These are phyloP conservation scores for Penicillium diatomitis DNA, from an alignment of 495 filamentous ascomycete species.

Conservation along the genomic window DNA sequence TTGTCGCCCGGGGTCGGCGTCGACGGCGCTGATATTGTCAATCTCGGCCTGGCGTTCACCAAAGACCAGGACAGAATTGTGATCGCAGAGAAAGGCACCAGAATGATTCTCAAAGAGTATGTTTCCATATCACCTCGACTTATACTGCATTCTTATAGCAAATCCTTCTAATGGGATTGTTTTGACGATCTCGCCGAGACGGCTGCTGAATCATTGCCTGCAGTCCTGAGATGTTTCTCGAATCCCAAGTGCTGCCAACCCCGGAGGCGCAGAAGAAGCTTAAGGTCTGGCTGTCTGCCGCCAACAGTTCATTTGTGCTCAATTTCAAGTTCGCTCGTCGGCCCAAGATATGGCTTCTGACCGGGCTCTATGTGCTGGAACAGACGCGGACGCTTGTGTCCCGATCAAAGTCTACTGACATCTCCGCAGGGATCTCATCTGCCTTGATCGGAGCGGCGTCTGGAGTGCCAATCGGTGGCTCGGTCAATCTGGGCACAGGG, in stretches of 20 bases:
- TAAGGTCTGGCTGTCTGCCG: slow-evolving; percentile 20
- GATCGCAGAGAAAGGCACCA: slow-evolving; percentile 10
- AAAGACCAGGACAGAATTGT: slow-evolving; percentile 16
- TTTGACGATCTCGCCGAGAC: no score
- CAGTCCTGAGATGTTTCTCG: slow-evolving; percentile 17
- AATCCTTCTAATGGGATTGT: no score
- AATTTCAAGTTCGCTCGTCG: slow-evolving; percentile 19
- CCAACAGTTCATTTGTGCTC: slow-evolving; percentile 13
- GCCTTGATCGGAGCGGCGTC: slow-evolving; percentile 13
- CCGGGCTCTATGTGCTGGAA: slow-evolving; percentile 16
- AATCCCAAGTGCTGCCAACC: slow-evolving; percentile 7
- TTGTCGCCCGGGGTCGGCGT: slow-evolving; percentile 10
- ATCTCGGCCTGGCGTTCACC: slow-evolving; percentile 17
- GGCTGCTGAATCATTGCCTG: neutral
- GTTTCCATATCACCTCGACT: neutral
- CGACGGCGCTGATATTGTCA: slow-evolving; percentile 15
- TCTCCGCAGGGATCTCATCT: slow-evolving; percentile 14
- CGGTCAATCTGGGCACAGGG: slow-evolving; percentile 13
- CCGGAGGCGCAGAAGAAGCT: slow-evolving; percentile 13
- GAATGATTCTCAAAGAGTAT: slow-evolving; percentile 19
- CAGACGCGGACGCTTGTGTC: slow-evolving; percentile 12
- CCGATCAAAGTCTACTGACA: slow-evolving; percentile 3
- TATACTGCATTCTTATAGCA: no score
- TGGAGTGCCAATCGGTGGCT: slow-evolving; percentile 16
- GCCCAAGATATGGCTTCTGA: slow-evolving; percentile 20